phyloP scores from a whole-genome alignment of 2,329 filamentous ascomycete genomes.

The Tolypocladium tundrense region DNA sequence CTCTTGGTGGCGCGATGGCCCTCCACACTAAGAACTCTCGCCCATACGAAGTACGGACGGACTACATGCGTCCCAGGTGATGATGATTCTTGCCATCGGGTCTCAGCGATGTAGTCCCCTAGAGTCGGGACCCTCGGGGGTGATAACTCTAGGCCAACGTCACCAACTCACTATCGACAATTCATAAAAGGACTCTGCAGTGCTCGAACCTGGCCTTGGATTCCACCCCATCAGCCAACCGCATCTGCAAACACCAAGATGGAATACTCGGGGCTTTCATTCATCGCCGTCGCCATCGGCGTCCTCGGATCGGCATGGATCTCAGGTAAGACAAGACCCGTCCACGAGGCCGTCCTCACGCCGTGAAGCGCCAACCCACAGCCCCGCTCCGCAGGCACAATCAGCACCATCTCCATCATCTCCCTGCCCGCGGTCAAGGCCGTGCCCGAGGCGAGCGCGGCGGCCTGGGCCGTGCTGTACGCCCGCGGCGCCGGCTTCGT shows the following conservation, averaged over 20 bases:
- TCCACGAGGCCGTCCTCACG: neutral
- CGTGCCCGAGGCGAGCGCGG: constrained; percentile 17
- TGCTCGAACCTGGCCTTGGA: too few species aligned
- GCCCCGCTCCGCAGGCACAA: constrained; percentile 18
- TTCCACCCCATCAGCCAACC: neutral
- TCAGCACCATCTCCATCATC: constrained; percentile 24
- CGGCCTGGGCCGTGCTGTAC: constrained; percentile 27
- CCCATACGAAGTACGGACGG: too few species aligned
- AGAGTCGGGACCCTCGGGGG: too few species aligned
- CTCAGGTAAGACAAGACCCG: constrained; percentile 15
- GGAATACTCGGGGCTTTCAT: constrained; percentile 16
- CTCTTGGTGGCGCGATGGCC: neutral
- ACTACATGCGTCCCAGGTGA: neutral
- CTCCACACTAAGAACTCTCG: neutral
- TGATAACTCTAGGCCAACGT: neutral
- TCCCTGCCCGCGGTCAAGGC: constrained; percentile 20
- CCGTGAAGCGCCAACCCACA: neutral
- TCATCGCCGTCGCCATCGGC: constrained; percentile 26
- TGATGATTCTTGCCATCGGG: neutral
- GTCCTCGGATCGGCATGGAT: constrained; percentile 26
- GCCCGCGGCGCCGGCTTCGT: constrained; percentile 24
- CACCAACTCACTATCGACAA: neutral
- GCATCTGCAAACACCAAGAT: constrained; percentile 3
- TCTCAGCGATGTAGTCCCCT: neutral
- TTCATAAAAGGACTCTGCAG: neutral